Evolutionary conservation across 495 filamentous ascomycete species (phyloP).

Genomic region (Aspergillus campestris): DNA sequence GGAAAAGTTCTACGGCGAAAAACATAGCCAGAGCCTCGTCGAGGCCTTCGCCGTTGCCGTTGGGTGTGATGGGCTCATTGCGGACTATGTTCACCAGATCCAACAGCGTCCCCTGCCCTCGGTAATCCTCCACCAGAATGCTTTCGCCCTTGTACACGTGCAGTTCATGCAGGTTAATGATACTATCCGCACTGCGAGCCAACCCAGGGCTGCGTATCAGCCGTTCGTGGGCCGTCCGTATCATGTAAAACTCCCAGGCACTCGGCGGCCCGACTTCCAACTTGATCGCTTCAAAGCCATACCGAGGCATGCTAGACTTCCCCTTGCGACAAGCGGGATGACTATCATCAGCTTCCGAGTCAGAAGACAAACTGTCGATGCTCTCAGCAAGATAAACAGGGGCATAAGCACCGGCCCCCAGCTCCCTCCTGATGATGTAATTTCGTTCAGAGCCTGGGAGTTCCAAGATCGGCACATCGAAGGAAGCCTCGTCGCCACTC

Average conservation of each 20-base stretch:
- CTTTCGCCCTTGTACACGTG: slow-evolving; percentile 81
- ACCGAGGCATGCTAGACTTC: slow-evolving; percentile 27
- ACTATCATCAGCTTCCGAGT: slow-evolving; percentile 35
- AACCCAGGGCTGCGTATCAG: slow-evolving; percentile 40
- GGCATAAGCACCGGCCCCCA: slow-evolving; percentile 88
- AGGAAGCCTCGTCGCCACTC: slow-evolving; percentile 41
- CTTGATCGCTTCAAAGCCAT: slow-evolving; percentile 75
- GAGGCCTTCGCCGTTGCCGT: slow-evolving; percentile 48
- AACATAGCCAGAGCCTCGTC: slow-evolving; percentile 91
- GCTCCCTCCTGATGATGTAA: slow-evolving; percentile 78
- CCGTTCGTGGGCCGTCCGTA: slow-evolving; percentile 68
- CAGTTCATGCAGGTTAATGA: slow-evolving; percentile 76
- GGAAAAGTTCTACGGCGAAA: slow-evolving; percentile 83
- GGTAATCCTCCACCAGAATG: slow-evolving; percentile 81
- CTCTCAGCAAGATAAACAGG: slow-evolving; percentile 89
- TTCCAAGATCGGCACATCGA: slow-evolving; percentile 56
- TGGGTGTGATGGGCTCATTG: slow-evolving; percentile 45
- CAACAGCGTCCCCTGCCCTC: slow-evolving; percentile 83
- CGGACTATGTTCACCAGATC: slow-evolving; percentile 85
- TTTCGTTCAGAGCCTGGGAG: slow-evolving; percentile 49
- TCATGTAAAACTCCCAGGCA: slow-evolving; percentile 96
- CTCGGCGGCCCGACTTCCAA: slow-evolving; percentile 77
- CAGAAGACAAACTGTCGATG: slow-evolving; percentile 35
- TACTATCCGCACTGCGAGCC: slow-evolving; percentile 58
- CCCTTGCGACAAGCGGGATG: not conserved